phyloP scores from a whole-genome alignment of 106 monocot genomes.

The Dendrobium nobile region DNA sequence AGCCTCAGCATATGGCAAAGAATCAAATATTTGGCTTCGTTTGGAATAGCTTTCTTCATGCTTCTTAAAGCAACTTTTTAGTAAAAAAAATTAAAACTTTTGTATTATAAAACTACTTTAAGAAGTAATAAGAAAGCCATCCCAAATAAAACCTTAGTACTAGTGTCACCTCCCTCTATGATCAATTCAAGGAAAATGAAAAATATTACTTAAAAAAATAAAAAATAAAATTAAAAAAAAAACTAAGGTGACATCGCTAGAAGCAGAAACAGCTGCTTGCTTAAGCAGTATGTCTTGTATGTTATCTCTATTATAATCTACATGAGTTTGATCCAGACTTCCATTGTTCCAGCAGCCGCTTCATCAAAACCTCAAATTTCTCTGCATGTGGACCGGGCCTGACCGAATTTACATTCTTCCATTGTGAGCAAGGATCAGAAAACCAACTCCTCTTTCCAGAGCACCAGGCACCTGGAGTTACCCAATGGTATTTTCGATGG shows the following conservation, averaged over 20 bases:
- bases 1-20: neutral
- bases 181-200: neutral
- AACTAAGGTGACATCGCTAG: neutral
- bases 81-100: too few relatives aligned
- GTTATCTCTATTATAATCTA: conserved; percentile 1
- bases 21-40: neutral
- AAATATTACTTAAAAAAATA: too few relatives aligned
- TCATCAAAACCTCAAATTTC: conserved; percentile 20
- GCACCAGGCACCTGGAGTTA: conserved; percentile 54
- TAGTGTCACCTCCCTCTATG: neutral
- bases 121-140: too few relatives aligned
- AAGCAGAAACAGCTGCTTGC: neutral
- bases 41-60: too few relatives aligned
- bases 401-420: conserved; percentile 41
- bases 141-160: too few relatives aligned
- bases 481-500: conserved; percentile 14
- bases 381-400: conserved; percentile 24
- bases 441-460: conserved; percentile 31
- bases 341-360: conserved; percentile 21
- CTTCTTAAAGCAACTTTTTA: too few relatives aligned
- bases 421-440: conserved; percentile 41
- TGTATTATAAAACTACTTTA: too few relatives aligned
- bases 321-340: conserved; percentile 18
- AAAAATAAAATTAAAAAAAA: neutral
- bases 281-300: neutral